These are phyloP conservation scores for Ramaria sp. DNA, from an alignment of 768 basidiomycete species.

Conservation along the genomic window DNA sequence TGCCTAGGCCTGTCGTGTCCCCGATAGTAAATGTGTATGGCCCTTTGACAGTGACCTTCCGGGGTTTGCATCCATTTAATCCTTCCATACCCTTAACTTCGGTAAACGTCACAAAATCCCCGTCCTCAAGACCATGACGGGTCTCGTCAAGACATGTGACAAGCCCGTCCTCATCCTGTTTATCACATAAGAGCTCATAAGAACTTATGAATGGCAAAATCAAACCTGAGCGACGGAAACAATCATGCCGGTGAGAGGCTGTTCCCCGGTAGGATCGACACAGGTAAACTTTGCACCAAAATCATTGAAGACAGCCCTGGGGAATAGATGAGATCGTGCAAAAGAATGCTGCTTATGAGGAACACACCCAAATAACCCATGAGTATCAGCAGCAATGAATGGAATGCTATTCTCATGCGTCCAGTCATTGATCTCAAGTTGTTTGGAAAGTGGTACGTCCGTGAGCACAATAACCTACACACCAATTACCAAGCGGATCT, in stretches of 20 bases:
- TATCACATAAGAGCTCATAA: neutral
- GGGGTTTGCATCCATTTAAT: conserved; percentile 82
- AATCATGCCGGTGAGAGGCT: conserved; percentile 89
- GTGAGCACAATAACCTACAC: conserved; percentile 81
- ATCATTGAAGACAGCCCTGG: conserved; percentile 89
- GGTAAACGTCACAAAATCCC: conserved; percentile 92
- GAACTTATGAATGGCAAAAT: neutral
- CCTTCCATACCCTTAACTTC: conserved; percentile 94
- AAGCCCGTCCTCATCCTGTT: conserved; percentile 70
- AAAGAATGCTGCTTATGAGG: neutral
- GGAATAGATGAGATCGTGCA: conserved; percentile 5
- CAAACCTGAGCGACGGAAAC: conserved; percentile 80
- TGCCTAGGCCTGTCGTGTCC: conserved; percentile 66
- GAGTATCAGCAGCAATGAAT: conserved; percentile 86
- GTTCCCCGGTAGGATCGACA: conserved; percentile 97
- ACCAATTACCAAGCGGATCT: conserved; percentile 6
- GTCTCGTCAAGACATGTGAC: conserved; percentile 97
- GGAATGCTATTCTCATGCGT: conserved; percentile 81
- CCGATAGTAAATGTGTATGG: conserved; percentile 97
- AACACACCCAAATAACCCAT: conserved; percentile 85
- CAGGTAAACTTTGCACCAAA: conserved; percentile 93
- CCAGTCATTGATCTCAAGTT: conserved; percentile 93
- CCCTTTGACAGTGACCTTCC: conserved; percentile 88
- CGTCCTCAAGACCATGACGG: conserved; percentile 96
- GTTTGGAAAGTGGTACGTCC: conserved; percentile 64